A percentile compares a stretch with the other conserved stretches of the same genome.
phyloP scores from a whole-genome alignment of 106 monocot genomes.

The Acorus gramineus region DNA sequence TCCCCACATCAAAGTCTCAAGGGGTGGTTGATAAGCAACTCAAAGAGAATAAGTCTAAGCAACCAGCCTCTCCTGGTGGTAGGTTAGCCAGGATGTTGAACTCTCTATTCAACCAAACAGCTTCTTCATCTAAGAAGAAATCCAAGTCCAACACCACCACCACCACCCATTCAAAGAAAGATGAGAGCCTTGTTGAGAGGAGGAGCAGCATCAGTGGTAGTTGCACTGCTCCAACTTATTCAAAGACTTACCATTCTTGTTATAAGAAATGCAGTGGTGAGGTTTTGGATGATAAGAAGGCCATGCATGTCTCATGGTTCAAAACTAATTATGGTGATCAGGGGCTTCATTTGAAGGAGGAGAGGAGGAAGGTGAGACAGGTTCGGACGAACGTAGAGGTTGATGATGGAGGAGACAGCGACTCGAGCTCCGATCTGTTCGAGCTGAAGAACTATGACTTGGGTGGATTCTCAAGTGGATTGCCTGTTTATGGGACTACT shows the following conservation, averaged over 20 bases:
- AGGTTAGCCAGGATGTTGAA: conserved; percentile 20
- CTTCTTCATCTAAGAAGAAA: conserved; percentile 5
- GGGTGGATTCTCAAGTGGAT: neutral
- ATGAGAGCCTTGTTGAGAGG: neutral
- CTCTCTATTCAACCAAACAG: conserved; percentile 1
- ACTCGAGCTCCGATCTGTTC: neutral
- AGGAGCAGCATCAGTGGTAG: neutral
- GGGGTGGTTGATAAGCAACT: neutral
- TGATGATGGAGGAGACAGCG: neutral
- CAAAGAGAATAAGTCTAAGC: conserved; percentile 1
- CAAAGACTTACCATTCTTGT: no score
- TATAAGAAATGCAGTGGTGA: neutral
- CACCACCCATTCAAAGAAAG: neutral
- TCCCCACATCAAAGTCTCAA: no score
- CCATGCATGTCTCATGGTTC: neutral
- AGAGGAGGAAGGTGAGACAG: neutral
- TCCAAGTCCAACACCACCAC: neutral
- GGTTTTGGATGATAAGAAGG: neutral
- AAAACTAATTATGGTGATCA: neutral
- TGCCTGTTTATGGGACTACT: neutral
- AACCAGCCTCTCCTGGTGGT: conserved; percentile 22
- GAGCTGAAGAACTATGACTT: neutral
- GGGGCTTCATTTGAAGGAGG: neutral
- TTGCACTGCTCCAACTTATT: no score
- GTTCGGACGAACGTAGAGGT: neutral